These are phyloP conservation scores for Macroventuria anomochaeta DNA, from an alignment of 2,329 filamentous ascomycete species.

Conservation along the genomic window DNA sequence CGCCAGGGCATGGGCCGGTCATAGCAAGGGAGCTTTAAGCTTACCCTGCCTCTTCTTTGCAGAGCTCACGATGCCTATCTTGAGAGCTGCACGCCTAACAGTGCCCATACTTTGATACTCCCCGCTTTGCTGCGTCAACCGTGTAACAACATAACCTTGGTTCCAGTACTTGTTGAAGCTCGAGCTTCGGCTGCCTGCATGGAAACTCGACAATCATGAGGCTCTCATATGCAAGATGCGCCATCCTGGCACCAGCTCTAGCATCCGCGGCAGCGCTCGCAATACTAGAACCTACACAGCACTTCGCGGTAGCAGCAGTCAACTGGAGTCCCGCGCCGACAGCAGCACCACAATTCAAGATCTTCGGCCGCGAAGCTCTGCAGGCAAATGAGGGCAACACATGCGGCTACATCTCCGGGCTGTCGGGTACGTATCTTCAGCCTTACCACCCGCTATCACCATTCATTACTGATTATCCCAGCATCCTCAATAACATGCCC, in stretches of 20 bases:
- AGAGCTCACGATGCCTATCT: constrained; percentile 20
- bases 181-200: constrained; percentile 20
- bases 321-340: constrained; percentile 44
- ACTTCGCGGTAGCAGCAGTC: constrained; percentile 29
- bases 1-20: constrained; percentile 25
- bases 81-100: constrained; percentile 17
- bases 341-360: constrained; percentile 32
- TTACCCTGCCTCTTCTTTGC: constrained; percentile 23
- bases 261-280: constrained; percentile 36
- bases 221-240: constrained; percentile 31
- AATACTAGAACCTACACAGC: constrained; percentile 37
- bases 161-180: constrained; percentile 11
- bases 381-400: constrained; percentile 29
- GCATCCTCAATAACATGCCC: constrained; percentile 41
- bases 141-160: constrained; percentile 16
- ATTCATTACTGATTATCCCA: constrained; percentile 16
- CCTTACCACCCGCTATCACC: constrained; percentile 5
- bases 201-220: constrained; percentile 30
- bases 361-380: constrained; percentile 33
- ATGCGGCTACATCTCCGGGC: constrained; percentile 41
- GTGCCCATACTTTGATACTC: constrained; percentile 2
- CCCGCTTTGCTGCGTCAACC: constrained; percentile 12
- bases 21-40: constrained; percentile 27
- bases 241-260: constrained; percentile 37
- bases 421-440: constrained; percentile 28